Evolutionary conservation across 176 grass and related monocot genomes (phyloP).

Genomic region (Triticum turgidum): DNA sequence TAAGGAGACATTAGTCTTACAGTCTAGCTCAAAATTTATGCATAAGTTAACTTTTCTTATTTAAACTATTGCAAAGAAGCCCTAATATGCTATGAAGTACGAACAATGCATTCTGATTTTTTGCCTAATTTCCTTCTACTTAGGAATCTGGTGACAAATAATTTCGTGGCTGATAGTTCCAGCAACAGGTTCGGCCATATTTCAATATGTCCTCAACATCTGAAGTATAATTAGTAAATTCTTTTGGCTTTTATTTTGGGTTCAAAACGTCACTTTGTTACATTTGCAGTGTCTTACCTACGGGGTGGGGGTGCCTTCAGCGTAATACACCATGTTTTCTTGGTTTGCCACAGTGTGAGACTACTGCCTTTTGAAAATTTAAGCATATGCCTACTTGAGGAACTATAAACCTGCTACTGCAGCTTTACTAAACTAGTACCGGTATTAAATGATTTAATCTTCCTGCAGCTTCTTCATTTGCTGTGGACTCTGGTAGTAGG

Average conservation of each 20-base stretch:
- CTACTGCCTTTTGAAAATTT: background rate
- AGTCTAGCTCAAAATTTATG: background rate
- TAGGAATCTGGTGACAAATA: conserved; percentile 80
- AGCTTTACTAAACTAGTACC: background rate
- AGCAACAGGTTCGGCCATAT: conserved; percentile 51
- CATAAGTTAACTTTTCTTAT: background rate
- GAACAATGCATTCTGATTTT: background rate
- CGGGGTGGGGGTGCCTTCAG: conserved; percentile 68
- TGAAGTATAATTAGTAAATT: background rate
- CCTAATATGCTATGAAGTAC: background rate
- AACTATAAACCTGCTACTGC: background rate
- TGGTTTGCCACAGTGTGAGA: conserved; percentile 64
- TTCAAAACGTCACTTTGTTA: background rate
- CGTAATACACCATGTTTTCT: conserved; percentile 61
- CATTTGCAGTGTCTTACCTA: conserved; percentile 47
- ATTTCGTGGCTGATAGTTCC: conserved; percentile 52
- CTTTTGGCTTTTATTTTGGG: background rate
- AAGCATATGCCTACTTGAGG: background rate
- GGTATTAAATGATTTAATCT: conserved; percentile 20
- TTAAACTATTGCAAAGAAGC: background rate
- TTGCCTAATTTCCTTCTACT: background rate
- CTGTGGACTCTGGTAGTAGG: conserved; percentile 58
- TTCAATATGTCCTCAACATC: background rate
- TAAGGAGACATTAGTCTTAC: background rate
- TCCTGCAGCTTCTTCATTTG: conserved; percentile 64